Base-by-base conservation (phyloP, 805 yeast genomes). In the Debaryomyces tyrocola region DNA sequence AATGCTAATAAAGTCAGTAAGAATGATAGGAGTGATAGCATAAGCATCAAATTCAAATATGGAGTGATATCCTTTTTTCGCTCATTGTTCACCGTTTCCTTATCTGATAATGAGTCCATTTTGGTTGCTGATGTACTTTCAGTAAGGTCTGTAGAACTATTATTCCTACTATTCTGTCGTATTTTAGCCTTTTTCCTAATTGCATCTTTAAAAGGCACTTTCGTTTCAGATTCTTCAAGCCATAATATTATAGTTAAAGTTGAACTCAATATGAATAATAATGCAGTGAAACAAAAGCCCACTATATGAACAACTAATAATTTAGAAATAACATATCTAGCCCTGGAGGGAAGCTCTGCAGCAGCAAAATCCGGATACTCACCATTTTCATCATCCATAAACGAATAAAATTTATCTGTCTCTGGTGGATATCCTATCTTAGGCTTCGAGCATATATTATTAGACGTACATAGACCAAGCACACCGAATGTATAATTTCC, bases 1-100 rank as follows among this genome's bases (percentile, higher is more conserved):
- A 92, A 87, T 6, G 91, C 84, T 43, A 92, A 70, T 41, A 91
- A 66, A 1, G 87, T 71, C 36, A 86, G 71, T 46, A 91, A 59
- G 55, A 90, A 89, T 0, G 90, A 74, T 1, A 90, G 83, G 37
- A 87, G 60, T 1, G 90, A 76, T 64, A 86, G 72, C 2, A 84
- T 54, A 33, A 86, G 73, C 54, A 83, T 64, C 15, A 77, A 55
- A 46, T 84, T 70, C 40, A 86, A 66, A 47, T 72, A 78, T 1
- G 62, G 60, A 0, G 60, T 56, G 17, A 61, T 44, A 46, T 61
- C 59, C 31, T 40, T 14, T 27, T 17, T 37, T 6, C 40, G 21
- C 7, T 37, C 11, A 37, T 6, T 11, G 10, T n/a, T 9, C 27
- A 14, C 11, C 10, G 40, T 17, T 20, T 4, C 24, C 9, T 9